These are phyloP conservation scores for Pseudoturritis turrita DNA, from an alignment of 345 rosid species.

Conservation along the genomic window DNA sequence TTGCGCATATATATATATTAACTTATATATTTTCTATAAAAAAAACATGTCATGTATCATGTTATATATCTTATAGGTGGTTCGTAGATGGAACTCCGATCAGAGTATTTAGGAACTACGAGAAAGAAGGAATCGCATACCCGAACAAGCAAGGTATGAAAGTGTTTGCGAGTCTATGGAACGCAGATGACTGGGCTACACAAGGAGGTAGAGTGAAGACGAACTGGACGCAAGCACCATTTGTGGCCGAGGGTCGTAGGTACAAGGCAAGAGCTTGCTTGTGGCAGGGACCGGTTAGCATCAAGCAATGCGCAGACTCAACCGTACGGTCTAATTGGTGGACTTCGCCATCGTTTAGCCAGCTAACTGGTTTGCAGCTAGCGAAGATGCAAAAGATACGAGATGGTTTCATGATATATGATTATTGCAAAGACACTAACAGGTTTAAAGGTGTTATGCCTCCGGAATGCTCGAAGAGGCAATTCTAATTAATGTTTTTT, in stretches of 20 bases:
- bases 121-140: constrained; percentile 49
- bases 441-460: constrained; percentile 58
- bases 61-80: constrained; percentile 44
- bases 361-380: constrained; percentile 37
- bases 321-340: constrained; percentile 50
- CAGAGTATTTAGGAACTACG: constrained; percentile 53
- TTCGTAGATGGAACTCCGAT: constrained; percentile 55
- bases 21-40: neutral
- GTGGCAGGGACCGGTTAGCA: constrained; percentile 57
- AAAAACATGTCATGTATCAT: neutral
- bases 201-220: constrained; percentile 66
- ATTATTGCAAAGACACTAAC: constrained; percentile 59
- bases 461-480: constrained; percentile 55
- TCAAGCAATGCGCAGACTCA: constrained; percentile 41
- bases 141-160: constrained; percentile 78
- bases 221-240: constrained; percentile 56
- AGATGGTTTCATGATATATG: constrained; percentile 55
- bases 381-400: constrained; percentile 53
- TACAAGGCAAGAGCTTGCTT: constrained; percentile 59
- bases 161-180: constrained; percentile 62
- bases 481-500: constrained; percentile 35
- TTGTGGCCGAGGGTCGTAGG: constrained; percentile 41
- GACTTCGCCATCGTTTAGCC: constrained; percentile 47
- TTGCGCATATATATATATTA: neutral
- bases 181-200: constrained; percentile 77